Evolutionary conservation across 352 stramenopile genomes (phyloP).

Genomic region (Pythium guiyangense): DNA sequence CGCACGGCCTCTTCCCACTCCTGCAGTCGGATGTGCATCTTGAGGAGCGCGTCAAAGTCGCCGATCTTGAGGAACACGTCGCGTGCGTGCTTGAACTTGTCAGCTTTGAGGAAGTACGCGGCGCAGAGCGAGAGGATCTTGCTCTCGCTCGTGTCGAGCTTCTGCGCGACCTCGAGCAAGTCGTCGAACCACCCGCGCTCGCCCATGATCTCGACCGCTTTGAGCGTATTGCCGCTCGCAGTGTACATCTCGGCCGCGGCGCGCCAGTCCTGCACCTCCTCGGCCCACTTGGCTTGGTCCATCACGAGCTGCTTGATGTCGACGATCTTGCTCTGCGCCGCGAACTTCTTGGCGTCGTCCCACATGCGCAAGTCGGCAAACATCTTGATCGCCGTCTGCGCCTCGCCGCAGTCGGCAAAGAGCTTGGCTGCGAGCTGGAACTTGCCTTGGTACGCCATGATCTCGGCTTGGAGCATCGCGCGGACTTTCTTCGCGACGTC

Average conservation of each 20-base stretch:
- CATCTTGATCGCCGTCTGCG: conserved; percentile 91
- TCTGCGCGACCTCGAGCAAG: conserved; percentile 74
- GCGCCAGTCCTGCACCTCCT: conserved; percentile 91
- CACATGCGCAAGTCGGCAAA: conserved; percentile 91
- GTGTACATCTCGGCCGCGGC: conserved; percentile 91
- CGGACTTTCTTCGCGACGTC: conserved; percentile 55
- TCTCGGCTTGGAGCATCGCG: conserved; percentile 81
- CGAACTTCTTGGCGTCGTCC: conserved; percentile 93
- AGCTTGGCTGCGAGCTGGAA: conserved; percentile 91
- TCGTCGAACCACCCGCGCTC: conserved; percentile 84
- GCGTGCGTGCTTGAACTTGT: conserved; percentile 72
- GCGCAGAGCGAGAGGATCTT: conserved; percentile 55
- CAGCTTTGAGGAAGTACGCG: conserved; percentile 60
- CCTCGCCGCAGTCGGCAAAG: conserved; percentile 72
- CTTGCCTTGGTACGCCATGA: conserved; percentile 90
- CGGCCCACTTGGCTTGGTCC: conserved; percentile 90
- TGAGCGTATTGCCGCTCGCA: conserved; percentile 75
- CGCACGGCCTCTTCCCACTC: conserved; percentile 92
- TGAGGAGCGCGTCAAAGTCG: conserved; percentile 81
- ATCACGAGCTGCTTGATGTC: conserved; percentile 87
- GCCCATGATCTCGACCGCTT: conserved; percentile 85
- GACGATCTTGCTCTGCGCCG: conserved; percentile 64
- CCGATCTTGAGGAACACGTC: conserved; percentile 81
- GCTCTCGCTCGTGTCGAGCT: conserved; percentile 38
- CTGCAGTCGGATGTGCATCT: conserved; percentile 87